A percentile compares a stretch with the other conserved stretches of the same genome.
Conservation (phyloP, 1,284 basidiomycete species). For the Pholiota adiposa region DNA sequence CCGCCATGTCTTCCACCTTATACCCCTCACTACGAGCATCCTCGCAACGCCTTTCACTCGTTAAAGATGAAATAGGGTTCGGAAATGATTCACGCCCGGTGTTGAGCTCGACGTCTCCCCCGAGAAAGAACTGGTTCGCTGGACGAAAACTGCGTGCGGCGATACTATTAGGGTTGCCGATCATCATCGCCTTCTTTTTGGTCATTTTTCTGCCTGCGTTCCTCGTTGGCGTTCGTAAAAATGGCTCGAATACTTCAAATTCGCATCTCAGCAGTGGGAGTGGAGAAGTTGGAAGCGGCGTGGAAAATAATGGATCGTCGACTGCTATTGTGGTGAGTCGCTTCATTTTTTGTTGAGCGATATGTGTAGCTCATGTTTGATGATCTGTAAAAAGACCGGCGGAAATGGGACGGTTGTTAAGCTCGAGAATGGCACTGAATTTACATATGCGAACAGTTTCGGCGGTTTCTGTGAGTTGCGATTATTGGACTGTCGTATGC, state of each 20-base stretch:
- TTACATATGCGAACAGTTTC: slow-evolving; percentile 72
- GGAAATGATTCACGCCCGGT: neutral
- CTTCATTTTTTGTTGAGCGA: neutral
- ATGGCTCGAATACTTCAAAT: slow-evolving; percentile 32
- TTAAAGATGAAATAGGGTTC: neutral
- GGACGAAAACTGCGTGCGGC: slow-evolving; percentile 16
- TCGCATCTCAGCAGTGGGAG: slow-evolving; percentile 8
- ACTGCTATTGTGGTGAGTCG: slow-evolving; percentile 23
- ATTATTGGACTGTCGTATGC: slow-evolving; percentile 29
- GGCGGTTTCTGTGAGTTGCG: slow-evolving; percentile 68
- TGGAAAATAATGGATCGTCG: slow-evolving; percentile 19
- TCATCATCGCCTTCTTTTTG: slow-evolving; percentile 47
- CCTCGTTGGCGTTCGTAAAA: slow-evolving; percentile 49
- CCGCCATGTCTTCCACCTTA: neutral
- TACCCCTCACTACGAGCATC: slow-evolving; percentile 10
- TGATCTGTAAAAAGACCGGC: slow-evolving; percentile 39
- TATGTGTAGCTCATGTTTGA: neutral
- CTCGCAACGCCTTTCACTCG: slow-evolving; percentile 7
- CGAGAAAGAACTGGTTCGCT: slow-evolving; percentile 16
- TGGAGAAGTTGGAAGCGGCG: slow-evolving; percentile 5
- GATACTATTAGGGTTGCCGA: slow-evolving; percentile 28
- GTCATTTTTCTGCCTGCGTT: slow-evolving; percentile 56
- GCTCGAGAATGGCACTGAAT: slow-evolving; percentile 63
- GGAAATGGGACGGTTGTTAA: slow-evolving; percentile 67
- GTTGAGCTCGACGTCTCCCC: neutral